These are phyloP conservation scores for Botrytis galanthina DNA, from an alignment of 2,329 filamentous ascomycete species.

Conservation along the genomic window DNA sequence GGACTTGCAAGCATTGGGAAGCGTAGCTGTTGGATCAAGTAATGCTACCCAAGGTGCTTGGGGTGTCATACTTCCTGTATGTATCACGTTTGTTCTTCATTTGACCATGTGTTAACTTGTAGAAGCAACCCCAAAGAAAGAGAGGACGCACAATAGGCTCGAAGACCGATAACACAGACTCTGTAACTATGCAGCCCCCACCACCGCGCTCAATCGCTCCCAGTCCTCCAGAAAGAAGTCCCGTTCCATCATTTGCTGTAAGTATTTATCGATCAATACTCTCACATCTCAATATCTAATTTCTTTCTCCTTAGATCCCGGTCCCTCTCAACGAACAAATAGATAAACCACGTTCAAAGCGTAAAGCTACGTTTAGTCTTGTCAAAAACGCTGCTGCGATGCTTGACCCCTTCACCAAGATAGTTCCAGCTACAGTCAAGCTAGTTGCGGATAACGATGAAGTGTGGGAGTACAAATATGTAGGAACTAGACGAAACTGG, in stretches of 20 bases:
- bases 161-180: neutral
- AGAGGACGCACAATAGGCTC: neutral
- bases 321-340: neutral
- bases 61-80: neutral
- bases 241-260: neutral
- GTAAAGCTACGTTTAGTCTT: neutral
- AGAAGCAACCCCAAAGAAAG: neutral
- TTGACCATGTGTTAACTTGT: neutral
- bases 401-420: conserved; percentile 5
- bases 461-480: conserved; percentile 8
- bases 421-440: neutral
- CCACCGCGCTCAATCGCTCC: neutral
- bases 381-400: neutral
- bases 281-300: neutral
- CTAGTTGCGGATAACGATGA: neutral
- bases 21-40: neutral
- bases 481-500: neutral
- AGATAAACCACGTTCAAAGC: neutral
- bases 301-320: neutral
- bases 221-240: rapidly evolving
- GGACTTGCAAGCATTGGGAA: no score
- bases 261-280: neutral
- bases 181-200: neutral
- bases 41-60: neutral
- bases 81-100: neutral